Evolutionary conservation across 768 basidiomycete genomes (phyloP).

Genomic region (Termitomyces sp.): DNA sequence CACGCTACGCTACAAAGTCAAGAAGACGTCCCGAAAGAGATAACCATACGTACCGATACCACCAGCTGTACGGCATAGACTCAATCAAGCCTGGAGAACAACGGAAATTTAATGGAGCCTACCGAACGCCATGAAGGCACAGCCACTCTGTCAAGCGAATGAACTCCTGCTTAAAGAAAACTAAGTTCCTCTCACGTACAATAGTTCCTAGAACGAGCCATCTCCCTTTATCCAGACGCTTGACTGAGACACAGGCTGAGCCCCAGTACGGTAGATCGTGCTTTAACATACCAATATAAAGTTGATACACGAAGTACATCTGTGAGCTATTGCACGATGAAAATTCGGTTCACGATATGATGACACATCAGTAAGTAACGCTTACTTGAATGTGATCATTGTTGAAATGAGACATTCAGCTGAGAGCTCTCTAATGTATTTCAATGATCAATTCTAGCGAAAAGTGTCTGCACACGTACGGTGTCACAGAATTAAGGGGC

Average conservation of each 20-base stretch:
- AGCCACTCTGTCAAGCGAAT: slow-evolving; percentile 15
- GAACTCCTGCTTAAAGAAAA: neutral
- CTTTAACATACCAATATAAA: slow-evolving; percentile 26
- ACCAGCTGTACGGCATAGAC: slow-evolving; percentile 15
- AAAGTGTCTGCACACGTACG: slow-evolving; percentile 24
- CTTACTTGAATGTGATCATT: slow-evolving; percentile 38
- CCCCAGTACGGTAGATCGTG: neutral
- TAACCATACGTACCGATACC: slow-evolving; percentile 21
- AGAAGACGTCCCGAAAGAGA: neutral
- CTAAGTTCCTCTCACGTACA: slow-evolving; percentile 15
- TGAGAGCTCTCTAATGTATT: slow-evolving; percentile 26
- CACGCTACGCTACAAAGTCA: slow-evolving; percentile 19
- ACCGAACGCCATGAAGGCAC: slow-evolving; percentile 27
- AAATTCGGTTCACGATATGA: neutral
- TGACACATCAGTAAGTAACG: neutral
- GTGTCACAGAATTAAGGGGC: slow-evolving; percentile 33
- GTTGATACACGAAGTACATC: slow-evolving; percentile 37
- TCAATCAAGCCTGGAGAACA: neutral
- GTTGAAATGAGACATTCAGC: slow-evolving; percentile 39
- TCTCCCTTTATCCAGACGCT: slow-evolving; percentile 19
- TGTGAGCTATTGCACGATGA: neutral
- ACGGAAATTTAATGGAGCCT: neutral
- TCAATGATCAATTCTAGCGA: neutral
- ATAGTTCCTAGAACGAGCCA: slow-evolving; percentile 24
- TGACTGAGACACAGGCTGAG: slow-evolving; percentile 16